Conservation (phyloP, 2,329 filamentous ascomycete species). For the Harringtonia lauricola region DNA sequence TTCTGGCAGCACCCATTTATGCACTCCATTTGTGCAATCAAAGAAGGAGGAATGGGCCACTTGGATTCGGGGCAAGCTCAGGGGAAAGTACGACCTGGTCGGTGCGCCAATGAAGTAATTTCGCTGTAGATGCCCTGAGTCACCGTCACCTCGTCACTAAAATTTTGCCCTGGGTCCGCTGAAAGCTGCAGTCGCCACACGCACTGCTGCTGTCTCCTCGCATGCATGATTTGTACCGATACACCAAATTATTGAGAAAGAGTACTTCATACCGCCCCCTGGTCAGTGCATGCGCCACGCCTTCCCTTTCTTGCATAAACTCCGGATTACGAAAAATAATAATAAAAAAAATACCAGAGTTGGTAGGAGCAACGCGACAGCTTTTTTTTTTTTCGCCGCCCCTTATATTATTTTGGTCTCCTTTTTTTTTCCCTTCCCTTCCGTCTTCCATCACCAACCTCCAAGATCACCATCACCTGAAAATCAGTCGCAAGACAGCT, state of each 20-base stretch:
- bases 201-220: no score
- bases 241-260: not conserved
- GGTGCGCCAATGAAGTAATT: not conserved
- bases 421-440: conserved; percentile 18
- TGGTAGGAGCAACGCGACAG: conserved; percentile 1
- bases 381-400: conserved; percentile 9
- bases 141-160: not conserved
- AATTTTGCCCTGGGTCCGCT: no score
- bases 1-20: no score
- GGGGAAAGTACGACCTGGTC: conserved; percentile 6
- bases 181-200: no score
- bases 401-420: conserved; percentile 22
- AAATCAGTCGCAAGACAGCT: conserved; percentile 21
- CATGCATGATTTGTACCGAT: not conserved
- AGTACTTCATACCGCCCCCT: conserved; percentile 9
- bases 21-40: no score
- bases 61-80: no score
- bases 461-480: conserved; percentile 23
- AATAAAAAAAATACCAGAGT: conserved; percentile 1
- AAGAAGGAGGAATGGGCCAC: no score
- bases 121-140: not conserved
- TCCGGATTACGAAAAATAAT: not conserved
- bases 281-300: conserved; percentile 10
- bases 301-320: conserved; percentile 20
- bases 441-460: conserved; percentile 21